Conservation (phyloP, 2,329 filamentous ascomycete species). For the Talaromyces sp. region DNA sequence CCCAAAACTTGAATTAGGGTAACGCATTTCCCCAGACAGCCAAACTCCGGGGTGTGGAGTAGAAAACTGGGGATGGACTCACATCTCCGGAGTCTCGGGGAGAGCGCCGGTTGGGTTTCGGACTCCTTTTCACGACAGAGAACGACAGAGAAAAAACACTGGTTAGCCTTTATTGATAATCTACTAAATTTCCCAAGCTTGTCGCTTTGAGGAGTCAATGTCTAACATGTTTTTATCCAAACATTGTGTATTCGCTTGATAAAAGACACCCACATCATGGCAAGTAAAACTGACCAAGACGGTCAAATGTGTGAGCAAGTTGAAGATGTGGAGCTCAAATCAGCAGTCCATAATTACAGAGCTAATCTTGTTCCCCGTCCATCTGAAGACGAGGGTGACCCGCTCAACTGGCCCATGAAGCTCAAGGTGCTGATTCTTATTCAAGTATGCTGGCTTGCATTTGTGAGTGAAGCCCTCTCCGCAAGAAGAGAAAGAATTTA, state of each 20-base stretch:
- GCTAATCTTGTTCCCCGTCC: constrained; percentile 1
- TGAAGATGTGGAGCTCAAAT: constrained; percentile 6
- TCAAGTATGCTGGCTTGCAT: constrained; percentile 6
- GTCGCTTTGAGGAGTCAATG: not conserved
- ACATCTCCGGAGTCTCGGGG: not conserved
- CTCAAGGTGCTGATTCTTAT: constrained; percentile 1
- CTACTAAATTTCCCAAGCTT: not conserved
- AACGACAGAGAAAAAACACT: too few species aligned
- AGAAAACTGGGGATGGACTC: not conserved
- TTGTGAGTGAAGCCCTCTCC: not conserved
- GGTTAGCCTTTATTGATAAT: not conserved
- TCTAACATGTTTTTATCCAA: not conserved
- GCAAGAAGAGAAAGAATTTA: not conserved
- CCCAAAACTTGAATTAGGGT: not conserved
- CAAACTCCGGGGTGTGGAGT: not conserved
- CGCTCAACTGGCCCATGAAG: constrained; percentile 3
- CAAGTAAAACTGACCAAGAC: not conserved
- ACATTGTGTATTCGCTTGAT: not conserved
- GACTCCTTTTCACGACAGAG: not conserved
- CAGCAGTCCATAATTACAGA: not conserved
- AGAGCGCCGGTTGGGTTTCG: not conserved
- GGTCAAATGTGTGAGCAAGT: constrained; percentile 1
- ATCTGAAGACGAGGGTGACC: constrained; percentile 5
- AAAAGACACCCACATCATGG: not conserved
- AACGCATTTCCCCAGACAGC: not conserved